A percentile compares a stretch with the other conserved stretches of the same genome.
Conservation (phyloP, 2,329 filamentous ascomycete species). For the Nectriaceae sp. region DNA sequence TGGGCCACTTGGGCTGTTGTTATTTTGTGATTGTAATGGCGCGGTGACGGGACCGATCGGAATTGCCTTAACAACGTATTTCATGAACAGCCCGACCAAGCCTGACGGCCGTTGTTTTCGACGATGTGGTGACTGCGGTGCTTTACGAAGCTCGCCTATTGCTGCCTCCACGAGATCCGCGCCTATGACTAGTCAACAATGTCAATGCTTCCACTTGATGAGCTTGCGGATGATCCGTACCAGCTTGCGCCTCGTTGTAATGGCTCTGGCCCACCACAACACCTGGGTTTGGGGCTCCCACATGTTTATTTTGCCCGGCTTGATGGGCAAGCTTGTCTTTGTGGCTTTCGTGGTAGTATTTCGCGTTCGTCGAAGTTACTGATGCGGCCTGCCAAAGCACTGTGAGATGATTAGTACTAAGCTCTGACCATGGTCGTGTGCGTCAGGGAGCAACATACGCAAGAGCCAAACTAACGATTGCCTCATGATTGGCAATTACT, state of each 20-base stretch:
- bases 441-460: conserved; percentile 33
- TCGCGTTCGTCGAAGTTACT: conserved; percentile 40
- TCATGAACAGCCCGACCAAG: conserved; percentile 43
- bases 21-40: conserved; percentile 40
- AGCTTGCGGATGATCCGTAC: conserved; percentile 28
- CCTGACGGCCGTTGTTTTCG: conserved; percentile 47
- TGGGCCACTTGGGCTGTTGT: conserved; percentile 38
- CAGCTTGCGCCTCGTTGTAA: conserved; percentile 36
- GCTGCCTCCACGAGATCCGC: conserved; percentile 57
- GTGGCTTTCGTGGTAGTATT: conserved; percentile 37
- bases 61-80: conserved; percentile 49
- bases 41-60: conserved; percentile 52
- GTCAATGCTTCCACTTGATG: conserved; percentile 4
- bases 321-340: conserved; percentile 31
- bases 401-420: conserved; percentile 29
- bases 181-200: conserved; percentile 37
- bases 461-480: conserved; percentile 42
- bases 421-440: conserved; percentile 16
- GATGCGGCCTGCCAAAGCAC: conserved; percentile 50
- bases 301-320: conserved; percentile 33
- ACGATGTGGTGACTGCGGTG: conserved; percentile 47
- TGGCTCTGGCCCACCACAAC: conserved; percentile 30
- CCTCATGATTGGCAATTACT: conserved; percentile 43
- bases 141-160: conserved; percentile 50
- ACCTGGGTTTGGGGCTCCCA: conserved; percentile 33